Percentiles rank a stretch among this genome's conserved stretches.
phyloP scores from a whole-genome alignment of 2,329 filamentous ascomycete species.

The Pestalotiopsis sp. region DNA sequence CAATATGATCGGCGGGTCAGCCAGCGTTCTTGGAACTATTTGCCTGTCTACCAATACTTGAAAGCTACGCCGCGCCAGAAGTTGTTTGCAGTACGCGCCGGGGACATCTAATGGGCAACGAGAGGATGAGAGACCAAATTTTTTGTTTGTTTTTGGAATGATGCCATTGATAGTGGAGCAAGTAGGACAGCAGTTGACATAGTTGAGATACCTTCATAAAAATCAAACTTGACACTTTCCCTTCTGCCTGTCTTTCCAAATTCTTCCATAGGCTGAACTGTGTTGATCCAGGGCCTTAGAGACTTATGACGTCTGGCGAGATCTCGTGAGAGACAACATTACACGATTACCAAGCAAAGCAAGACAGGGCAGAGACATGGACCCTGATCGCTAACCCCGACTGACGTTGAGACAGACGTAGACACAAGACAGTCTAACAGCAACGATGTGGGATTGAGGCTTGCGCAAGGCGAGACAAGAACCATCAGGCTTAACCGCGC shows the following conservation, averaged over 20 bases:
- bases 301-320: neutral
- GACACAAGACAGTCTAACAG: neutral
- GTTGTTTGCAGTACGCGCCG: neutral
- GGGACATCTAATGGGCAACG: conserved; percentile 3
- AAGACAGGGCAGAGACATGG: neutral
- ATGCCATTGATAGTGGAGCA: neutral
- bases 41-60: neutral
- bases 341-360: neutral
- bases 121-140: neutral
- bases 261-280: neutral
- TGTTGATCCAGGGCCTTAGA: neutral
- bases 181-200: neutral
- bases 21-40: neutral
- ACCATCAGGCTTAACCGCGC: neutral
- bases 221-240: neutral
- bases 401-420: neutral
- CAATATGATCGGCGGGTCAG: neutral
- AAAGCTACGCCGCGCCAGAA: neutral
- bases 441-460: neutral
- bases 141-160: neutral
- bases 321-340: neutral
- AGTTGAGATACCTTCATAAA: conserved; percentile 4
- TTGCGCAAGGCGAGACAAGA: neutral
- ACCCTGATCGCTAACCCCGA: neutral
- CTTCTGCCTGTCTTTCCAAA: neutral